Conservation (phyloP, 192 early-diverging fungal genomes). For the Geranomyces variabilis region DNA sequence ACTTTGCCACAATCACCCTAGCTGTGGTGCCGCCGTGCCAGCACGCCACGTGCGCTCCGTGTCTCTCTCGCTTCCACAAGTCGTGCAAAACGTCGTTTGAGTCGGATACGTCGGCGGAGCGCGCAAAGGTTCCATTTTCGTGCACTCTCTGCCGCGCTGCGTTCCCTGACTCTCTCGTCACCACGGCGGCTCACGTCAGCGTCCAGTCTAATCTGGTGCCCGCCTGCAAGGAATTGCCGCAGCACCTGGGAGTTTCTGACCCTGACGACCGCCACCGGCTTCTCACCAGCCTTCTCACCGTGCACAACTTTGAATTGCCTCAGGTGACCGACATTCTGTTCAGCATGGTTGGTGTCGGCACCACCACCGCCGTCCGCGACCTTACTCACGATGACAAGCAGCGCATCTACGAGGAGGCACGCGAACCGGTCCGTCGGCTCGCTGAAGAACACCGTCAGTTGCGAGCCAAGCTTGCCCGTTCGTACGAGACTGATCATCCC, state of each 20-base stretch:
- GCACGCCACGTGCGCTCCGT: constrained; percentile 1
- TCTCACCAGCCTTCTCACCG: background rate
- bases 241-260: background rate
- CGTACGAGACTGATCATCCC: background rate
- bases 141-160: background rate
- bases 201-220: background rate
- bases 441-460: background rate
- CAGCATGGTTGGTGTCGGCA: background rate
- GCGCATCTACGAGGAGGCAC: constrained; percentile 1
- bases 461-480: background rate
- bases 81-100: background rate
- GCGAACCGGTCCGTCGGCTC: background rate
- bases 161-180: constrained; percentile 1
- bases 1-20: background rate
- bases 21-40: background rate
- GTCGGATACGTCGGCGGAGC: background rate
- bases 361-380: background rate
- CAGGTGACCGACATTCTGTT: background rate
- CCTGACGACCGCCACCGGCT: background rate
- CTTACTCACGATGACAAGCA: background rate
- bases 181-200: background rate
- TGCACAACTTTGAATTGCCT: background rate
- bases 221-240: background rate
- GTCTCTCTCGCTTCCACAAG: constrained; percentile 5
- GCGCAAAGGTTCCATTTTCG: background rate